A percentile compares a stretch with the other conserved stretches of the same genome.
These are phyloP conservation scores for Mycena crocata DNA, from an alignment of 768 basidiomycete genomes.

Conservation along the genomic window DNA sequence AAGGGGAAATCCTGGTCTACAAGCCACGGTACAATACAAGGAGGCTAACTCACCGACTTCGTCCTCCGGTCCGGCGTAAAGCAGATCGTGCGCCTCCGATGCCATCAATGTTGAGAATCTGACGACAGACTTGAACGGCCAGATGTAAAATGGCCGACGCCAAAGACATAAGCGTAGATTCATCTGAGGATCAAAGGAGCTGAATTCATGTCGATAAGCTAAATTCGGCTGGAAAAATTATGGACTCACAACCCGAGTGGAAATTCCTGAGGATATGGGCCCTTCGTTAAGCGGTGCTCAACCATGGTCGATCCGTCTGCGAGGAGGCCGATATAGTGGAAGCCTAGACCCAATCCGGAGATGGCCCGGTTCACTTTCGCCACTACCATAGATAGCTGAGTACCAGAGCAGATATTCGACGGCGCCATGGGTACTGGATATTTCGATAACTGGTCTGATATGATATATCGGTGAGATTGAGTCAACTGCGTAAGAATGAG, in stretches of 20 bases:
- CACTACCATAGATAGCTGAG: neutral
- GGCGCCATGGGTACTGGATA: constrained; percentile 2
- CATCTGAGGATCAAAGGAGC: constrained; percentile 15
- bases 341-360: constrained; percentile 11
- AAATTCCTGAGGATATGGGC: constrained; percentile 19
- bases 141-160: constrained; percentile 25
- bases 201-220: neutral
- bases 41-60: constrained; percentile 11
- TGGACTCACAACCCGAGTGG: constrained; percentile 3
- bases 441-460: constrained; percentile 4
- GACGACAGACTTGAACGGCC: constrained; percentile 23
- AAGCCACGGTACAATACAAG: neutral
- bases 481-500: neutral
- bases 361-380: constrained; percentile 11
- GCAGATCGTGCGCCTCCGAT: neutral
- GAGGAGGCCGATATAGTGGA: constrained; percentile 16
- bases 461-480: neutral
- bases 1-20: neutral
- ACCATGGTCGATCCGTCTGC: constrained; percentile 10
- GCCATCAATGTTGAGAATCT: constrained; percentile 15
- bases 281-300: neutral
- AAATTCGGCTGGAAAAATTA: neutral
- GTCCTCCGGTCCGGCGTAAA: neutral
- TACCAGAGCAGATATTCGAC: neutral
- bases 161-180: constrained; percentile 13